Base-by-base conservation (phyloP, 2,329 filamentous ascomycete genomes). In the Apiospora saccharicola region DNA sequence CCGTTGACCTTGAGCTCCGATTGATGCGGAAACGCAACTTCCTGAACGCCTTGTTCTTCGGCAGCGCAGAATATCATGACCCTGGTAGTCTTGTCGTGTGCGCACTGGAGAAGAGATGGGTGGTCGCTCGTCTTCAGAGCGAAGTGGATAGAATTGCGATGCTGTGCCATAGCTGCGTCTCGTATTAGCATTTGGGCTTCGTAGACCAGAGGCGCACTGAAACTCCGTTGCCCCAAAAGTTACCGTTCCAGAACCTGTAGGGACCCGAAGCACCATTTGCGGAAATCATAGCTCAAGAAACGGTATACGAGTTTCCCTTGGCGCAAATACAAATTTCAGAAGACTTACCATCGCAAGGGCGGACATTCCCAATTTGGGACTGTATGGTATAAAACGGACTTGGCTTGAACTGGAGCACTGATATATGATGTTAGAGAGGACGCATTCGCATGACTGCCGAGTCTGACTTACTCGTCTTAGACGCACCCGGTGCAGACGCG, bases 1-100 rank as follows among this genome's bases (percentile, higher is more conserved):
- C 91, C 89, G 77, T 99, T 99, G 71, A 98, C 90, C 80, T 95
- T 96, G 72, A 99, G 88, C 80, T 99, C 96, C 44, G 96, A 93
- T 83, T 98, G 95, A 77, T 96, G 91, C 1, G 96, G 96, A 76
- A 99, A 99, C 0, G 94, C 86, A 71, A 99, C 91, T 74, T 98
- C 94, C 69, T 94, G 93, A 3, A 85, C 81, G 22, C 88, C 90
- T 19, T 87, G 82, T 22, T 86, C 86, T 71, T 94, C 92, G 1
- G 86, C 85, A 4, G 94, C 91, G 78, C 95, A 97, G 79, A 97
- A 98, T 5, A 98, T 87, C 89, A 98, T 92, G 57, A 98, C 87
- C 69, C 91, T 89, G 77, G 92, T 83, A 16, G 87, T 87, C n/a
- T 87, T 85, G 74, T 96, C 90, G 10, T 82, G 80, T 37, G 88